Base-by-base conservation (phyloP, 768 basidiomycete species). In the Leccinum pellstonianum region DNA sequence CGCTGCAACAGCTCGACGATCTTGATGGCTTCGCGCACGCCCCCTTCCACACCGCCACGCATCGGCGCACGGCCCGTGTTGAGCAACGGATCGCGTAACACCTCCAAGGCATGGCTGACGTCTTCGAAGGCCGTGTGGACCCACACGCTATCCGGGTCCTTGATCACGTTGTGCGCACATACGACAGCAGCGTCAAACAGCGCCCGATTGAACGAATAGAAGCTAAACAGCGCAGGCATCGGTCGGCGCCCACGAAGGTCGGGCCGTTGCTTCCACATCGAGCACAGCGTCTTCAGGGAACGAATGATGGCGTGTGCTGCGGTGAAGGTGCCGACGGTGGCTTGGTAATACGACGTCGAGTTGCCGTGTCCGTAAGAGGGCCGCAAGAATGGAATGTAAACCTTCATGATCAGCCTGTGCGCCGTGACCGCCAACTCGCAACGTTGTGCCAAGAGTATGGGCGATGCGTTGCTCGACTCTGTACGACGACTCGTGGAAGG, bases 151-250 rank as follows among this genome's bases (percentile, higher is more conserved):
- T 62, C 68, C 0, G 84, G 83, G 56, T 83, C 79, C 66, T 79
- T 79, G 55, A 89, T 77, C 56, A 81, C 82, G 8, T 84, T 81
- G 66, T 87, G 82, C 8, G 86, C 86, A 62, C 85, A 86, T 14
- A 84, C 77, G 19, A 88, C 80, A 5, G 83, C 80, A 0, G 91
- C 85, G 62, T 89, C 87, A 65, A 88, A 84, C 19, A 92, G 71
- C 14, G 83, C 76, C 60, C 86, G 80, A 15, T 81, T 79, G 53
- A 88, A 81, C 3, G 86, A 79, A 66, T 87, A 85, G 63, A 83
- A 82, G 56, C 80, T 80, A 65, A 85, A 80, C 43, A 80, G 66
- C 3, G 80, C 77, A n/a, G 80, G 80, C 15, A 76, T 72, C 25
- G 72, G 75, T 29, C 71, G 70, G 23, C 66, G 70, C 23, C 64